Conservation (phyloP, 169 alveolate genomes). For the Sarcocystis neurona region DNA sequence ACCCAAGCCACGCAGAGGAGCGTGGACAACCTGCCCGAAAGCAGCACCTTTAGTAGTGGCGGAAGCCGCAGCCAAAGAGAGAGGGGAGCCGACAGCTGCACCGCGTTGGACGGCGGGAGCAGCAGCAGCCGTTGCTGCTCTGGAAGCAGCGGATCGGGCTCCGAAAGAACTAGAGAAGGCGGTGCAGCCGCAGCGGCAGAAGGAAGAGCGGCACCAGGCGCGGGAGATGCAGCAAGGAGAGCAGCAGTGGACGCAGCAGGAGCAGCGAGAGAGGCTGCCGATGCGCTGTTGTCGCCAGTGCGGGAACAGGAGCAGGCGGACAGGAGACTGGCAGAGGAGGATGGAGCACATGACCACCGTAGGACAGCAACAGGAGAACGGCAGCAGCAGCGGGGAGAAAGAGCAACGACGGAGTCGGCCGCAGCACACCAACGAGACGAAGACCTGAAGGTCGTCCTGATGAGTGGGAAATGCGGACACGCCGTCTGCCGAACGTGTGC, state of each 20-base stretch:
- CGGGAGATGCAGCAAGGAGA: neutral
- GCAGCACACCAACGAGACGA: neutral
- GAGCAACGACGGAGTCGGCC: neutral
- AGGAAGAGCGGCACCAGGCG: neutral
- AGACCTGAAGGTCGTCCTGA: neutral
- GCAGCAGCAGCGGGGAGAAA: too few relatives aligned
- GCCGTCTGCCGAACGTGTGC: slow-evolving; percentile 13
- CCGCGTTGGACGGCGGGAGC: too few relatives aligned
- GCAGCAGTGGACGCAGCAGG: neutral
- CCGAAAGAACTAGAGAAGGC: too few relatives aligned
- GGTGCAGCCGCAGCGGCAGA: neutral
- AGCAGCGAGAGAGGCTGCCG: neutral
- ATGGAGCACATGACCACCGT: too few relatives aligned
- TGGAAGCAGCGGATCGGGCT: too few relatives aligned
- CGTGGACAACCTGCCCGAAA: too few relatives aligned
- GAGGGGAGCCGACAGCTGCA: too few relatives aligned
- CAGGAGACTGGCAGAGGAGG: neutral
- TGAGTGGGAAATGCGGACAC: slow-evolving; percentile 5
- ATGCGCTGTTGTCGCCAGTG: neutral
- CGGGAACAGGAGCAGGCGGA: neutral
- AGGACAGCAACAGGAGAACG: too few relatives aligned
- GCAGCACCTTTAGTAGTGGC: too few relatives aligned
- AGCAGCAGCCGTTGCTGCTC: too few relatives aligned
- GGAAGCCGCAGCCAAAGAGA: too few relatives aligned
- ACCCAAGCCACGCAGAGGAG: too few relatives aligned